Base-by-base conservation (phyloP, 2,329 filamentous ascomycete species). In the Trichoderma sp. region DNA sequence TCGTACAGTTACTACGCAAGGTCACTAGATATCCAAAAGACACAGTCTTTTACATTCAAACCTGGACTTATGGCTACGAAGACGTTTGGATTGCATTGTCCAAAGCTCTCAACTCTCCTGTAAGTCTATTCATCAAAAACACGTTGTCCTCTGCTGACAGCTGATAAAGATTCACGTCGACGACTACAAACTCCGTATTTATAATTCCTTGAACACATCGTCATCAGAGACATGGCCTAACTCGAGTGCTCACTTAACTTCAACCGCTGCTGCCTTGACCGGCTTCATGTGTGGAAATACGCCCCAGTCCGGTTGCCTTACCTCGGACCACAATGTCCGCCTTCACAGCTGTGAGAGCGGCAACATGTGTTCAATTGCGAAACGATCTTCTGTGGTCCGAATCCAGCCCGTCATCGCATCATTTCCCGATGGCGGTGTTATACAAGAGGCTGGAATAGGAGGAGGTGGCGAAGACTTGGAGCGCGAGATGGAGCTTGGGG, bases 31-130 rank as follows among this genome's bases (percentile, higher is more conserved):
- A 95, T 78, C 91, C 94, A 0, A 73, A 84, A 1, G 88, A 93
- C 50, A 97, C 94, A 0, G 80, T 92, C 1, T 98, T 97, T 76
- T 92, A 97, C 79, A 87, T 98, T 59, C 89, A 94, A 71, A 89
- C 94, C 1, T 97, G 95, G 94, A 98, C 95, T 0, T 96, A 96
- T 78, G 86, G 86, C 0, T 97, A 98, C 74, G 95, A 98, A 79
- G 92, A 97, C 67, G 94, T 97, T 0, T 98, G 94, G 94, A 84
- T 94, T 72, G 92, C 93, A 0, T 82, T 98, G 0, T 91, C 94
- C 0, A 87, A 90, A 26, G 88, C 90, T 12, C 83, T 98, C 0
- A 82, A 88, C 6, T 91, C 91, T 3, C 87, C 85, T 77, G 91
- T 91, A 80, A 71, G 77, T 70, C 6, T 57, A 13, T 9, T 7